Percentiles rank a stretch among this genome's conserved stretches.
Evolutionary conservation across 108 stramenopile genomes (phyloP).

Genomic region (Nitzschia inconspicua): DNA sequence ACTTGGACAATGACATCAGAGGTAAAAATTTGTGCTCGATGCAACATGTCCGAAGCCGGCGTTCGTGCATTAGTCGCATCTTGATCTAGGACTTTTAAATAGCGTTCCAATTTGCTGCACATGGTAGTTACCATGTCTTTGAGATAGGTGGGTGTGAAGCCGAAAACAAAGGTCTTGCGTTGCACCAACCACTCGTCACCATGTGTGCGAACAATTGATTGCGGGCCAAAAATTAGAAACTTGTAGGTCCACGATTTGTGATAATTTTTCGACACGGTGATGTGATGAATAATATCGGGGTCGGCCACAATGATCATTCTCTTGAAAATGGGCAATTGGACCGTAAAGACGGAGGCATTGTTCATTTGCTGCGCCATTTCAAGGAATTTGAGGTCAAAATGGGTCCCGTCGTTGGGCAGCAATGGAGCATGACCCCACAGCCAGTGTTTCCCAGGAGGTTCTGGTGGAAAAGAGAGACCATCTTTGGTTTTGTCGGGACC

Average conservation of each 20-base stretch:
- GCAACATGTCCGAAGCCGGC: background rate
- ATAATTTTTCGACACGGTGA: background rate
- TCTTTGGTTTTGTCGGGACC: too few relatives aligned
- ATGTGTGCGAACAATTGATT: background rate
- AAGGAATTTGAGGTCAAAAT: background rate
- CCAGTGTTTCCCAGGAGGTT: background rate
- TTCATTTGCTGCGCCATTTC: background rate
- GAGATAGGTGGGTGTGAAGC: slow-evolving; percentile 1
- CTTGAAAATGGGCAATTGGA: background rate
- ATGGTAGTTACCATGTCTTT: background rate
- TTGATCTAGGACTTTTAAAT: background rate
- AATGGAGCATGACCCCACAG: background rate
- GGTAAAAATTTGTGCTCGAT: background rate
- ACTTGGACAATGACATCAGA: slow-evolving; percentile 14
- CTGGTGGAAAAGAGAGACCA: background rate
- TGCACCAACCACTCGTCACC: background rate
- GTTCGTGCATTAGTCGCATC: background rate
- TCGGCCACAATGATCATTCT: slow-evolving; percentile 1
- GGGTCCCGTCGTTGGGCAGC: background rate
- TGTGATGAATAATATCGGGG: background rate
- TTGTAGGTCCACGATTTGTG: background rate
- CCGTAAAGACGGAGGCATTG: background rate
- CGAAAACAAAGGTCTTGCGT: background rate
- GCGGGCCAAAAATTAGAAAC: background rate
- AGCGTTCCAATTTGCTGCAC: background rate